phyloP scores from a whole-genome alignment of 768 basidiomycete genomes.

The Naganishia vishniacii region DNA sequence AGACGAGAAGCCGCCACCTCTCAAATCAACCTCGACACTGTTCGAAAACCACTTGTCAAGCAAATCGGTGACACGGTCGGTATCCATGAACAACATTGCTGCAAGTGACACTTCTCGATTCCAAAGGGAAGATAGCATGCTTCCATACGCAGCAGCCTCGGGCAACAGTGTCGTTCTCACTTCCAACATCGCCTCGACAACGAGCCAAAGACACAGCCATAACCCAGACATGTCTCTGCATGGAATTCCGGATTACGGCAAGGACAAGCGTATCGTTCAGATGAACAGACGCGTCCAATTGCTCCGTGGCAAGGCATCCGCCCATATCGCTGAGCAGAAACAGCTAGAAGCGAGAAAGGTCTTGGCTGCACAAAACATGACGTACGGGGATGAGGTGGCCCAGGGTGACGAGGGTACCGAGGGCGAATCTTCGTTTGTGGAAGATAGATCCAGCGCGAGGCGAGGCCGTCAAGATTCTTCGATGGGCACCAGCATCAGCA shows the following conservation, averaged over 20 bases:
- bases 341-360: conserved; percentile 15
- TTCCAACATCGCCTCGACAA: conserved; percentile 72
- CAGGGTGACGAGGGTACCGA: conserved; percentile 32
- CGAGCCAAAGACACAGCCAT: conserved; percentile 7
- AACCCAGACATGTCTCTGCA: conserved; percentile 37
- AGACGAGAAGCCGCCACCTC: conserved; percentile 12
- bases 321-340: conserved; percentile 21
- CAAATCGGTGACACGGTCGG: conserved; percentile 11
- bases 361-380: neutral
- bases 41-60: conserved; percentile 5
- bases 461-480: conserved; percentile 18
- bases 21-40: conserved; percentile 10
- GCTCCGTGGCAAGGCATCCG: conserved; percentile 38
- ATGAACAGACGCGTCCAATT: conserved; percentile 48
- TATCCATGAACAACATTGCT: conserved; percentile 19
- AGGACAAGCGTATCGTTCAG: conserved; percentile 42
- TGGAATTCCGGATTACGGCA: conserved; percentile 32
- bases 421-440: conserved; percentile 18
- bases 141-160: conserved; percentile 63
- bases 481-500: conserved; percentile 2
- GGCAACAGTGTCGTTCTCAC: conserved; percentile 92
- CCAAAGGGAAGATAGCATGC: conserved; percentile 16
- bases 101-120: conserved; percentile 2
- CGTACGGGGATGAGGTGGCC: conserved; percentile 29
- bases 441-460: conserved; percentile 19